phyloP scores from a whole-genome alignment of 2,329 filamentous ascomycete species.

The Xylaria polymorpha region DNA sequence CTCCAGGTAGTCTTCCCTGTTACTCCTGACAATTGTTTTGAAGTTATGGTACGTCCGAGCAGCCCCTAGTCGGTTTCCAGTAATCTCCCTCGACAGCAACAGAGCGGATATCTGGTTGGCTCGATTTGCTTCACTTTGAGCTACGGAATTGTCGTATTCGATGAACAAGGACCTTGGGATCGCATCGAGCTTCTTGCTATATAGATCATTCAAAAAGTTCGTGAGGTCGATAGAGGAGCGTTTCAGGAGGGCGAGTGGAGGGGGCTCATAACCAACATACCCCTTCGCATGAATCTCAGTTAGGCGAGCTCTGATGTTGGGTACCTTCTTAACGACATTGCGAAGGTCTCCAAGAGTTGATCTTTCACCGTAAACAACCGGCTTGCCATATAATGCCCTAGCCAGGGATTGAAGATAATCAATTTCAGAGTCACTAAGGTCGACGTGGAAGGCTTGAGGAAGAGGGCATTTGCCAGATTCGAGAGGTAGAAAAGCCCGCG shows the following conservation, averaged over 20 bases:
- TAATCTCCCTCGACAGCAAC: conserved; percentile 62
- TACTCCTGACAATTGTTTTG: conserved; percentile 57
- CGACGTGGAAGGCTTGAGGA: conserved; percentile 46
- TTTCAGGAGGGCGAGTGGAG: conserved; percentile 41
- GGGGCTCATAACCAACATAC: conserved; percentile 39
- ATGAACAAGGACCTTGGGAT: conserved; percentile 49
- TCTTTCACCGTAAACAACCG: conserved; percentile 21
- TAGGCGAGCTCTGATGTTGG: conserved; percentile 32
- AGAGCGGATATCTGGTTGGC: conserved; percentile 54
- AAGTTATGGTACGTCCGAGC: conserved; percentile 59
- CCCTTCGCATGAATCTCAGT: conserved; percentile 37
- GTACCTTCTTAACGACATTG: conserved; percentile 47
- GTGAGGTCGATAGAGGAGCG: conserved; percentile 51
- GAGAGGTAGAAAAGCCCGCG: conserved; percentile 28
- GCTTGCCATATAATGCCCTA: conserved; percentile 42
- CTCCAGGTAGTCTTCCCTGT: conserved; percentile 64
- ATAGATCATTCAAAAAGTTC: conserved; percentile 55
- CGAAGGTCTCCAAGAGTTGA: conserved; percentile 44
- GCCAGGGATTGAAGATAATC: conserved; percentile 44
- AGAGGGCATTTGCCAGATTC: conserved; percentile 23
- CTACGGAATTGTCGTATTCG: conserved; percentile 48
- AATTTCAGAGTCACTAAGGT: conserved; percentile 46
- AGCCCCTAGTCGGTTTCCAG: conserved; percentile 58
- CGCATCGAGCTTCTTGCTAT: conserved; percentile 39
- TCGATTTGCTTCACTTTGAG: conserved; percentile 46